Percentiles rank a stretch among this genome's conserved stretches.
These are phyloP conservation scores for Xylaria sp. DNA, from an alignment of 2,329 filamentous ascomycete genomes.

Conservation along the genomic window DNA sequence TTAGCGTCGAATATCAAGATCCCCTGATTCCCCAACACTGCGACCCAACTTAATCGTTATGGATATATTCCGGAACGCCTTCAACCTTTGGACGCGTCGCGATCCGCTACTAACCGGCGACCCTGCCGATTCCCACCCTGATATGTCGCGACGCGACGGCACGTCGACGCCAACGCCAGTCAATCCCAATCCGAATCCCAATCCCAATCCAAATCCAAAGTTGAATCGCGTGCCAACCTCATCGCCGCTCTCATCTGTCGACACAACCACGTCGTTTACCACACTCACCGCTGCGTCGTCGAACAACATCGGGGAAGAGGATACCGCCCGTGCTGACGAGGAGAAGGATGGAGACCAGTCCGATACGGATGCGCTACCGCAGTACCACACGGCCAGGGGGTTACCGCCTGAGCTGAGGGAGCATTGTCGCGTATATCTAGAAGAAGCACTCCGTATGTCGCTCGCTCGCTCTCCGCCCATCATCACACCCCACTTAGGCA, in stretches of 20 bases:
- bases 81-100: slow-evolving; percentile 30
- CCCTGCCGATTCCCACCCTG: neutral
- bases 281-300: slow-evolving; percentile 11
- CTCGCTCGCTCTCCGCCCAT: too few species aligned
- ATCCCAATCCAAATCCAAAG: neutral
- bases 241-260: slow-evolving; percentile 30
- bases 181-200: neutral
- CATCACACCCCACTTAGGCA: slow-evolving; percentile 17
- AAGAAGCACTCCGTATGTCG: slow-evolving; percentile 74
- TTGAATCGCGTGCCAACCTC: slow-evolving; percentile 10
- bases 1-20: neutral
- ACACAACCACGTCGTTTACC: slow-evolving; percentile 14
- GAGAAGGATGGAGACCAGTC: neutral
- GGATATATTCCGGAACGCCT: slow-evolving; percentile 29
- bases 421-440: slow-evolving; percentile 76
- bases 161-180: slow-evolving; percentile 9
- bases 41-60: slow-evolving; percentile 2
- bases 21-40: neutral
- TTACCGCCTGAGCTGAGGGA: slow-evolving; percentile 72
- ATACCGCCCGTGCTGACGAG: neutral
- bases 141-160: slow-evolving; percentile 26
- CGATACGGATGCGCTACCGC: slow-evolving; percentile 24
- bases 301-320: neutral
- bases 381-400: slow-evolving; percentile 63
- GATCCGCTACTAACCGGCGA: slow-evolving; percentile 13